phyloP scores from a whole-genome alignment of 441 rosid genomes.

The Mallotus repandus region DNA sequence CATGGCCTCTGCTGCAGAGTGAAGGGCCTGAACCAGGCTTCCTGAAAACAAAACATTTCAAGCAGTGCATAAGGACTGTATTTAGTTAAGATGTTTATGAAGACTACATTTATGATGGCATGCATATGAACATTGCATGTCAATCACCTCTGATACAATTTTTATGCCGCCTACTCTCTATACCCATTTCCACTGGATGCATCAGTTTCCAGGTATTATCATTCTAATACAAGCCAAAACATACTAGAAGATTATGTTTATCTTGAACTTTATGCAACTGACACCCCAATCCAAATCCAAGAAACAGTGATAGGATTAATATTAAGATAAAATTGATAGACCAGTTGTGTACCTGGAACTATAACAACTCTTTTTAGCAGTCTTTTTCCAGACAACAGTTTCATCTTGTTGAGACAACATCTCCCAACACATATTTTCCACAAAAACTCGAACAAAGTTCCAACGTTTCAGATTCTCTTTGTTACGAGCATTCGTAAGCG shows the following conservation, averaged over 20 bases:
- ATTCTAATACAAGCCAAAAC: not conserved
- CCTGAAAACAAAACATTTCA: conserved; percentile 42
- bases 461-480: conserved; percentile 66
- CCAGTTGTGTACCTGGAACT: conserved; percentile 58
- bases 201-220: not conserved
- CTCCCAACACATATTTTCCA: conserved; percentile 86
- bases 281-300: not conserved
- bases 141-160: not conserved
- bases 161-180: not conserved
- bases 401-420: conserved; percentile 89
- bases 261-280: not conserved
- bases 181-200: not conserved
- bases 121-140: not conserved
- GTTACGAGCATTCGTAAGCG: conserved; percentile 67
- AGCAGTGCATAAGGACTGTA: conserved; percentile 20
- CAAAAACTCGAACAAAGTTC: conserved; percentile 68
- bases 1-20: conserved; percentile 72
- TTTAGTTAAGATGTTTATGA: conserved; percentile 16
- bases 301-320: not conserved
- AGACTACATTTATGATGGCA: not conserved
- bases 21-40: conserved; percentile 75
- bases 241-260: not conserved
- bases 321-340: conserved; percentile 3
- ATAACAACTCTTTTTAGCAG: conserved; percentile 73
- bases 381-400: conserved; percentile 96